Base-by-base conservation (phyloP, 2,329 filamentous ascomycete species). In the Alternaria metachromatica region DNA sequence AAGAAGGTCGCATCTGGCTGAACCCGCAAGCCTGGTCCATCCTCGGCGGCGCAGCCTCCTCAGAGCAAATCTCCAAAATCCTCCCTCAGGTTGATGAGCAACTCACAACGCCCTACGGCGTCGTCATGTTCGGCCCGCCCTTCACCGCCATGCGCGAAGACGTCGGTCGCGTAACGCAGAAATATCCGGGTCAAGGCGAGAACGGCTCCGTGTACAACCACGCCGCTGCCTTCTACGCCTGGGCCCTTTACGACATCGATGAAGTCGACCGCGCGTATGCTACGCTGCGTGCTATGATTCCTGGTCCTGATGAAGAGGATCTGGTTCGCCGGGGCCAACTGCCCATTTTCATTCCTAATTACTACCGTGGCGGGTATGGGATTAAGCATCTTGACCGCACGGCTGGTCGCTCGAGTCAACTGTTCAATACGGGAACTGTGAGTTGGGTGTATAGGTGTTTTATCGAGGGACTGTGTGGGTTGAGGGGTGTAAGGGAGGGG, bases 181-280 rank as follows among this genome's bases (percentile, higher is more conserved):
- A 88, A 74, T 86, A 84, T 61, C 83, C 85, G 3, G 86, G 86
- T 3, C 85, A 85, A 48, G 86, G 83, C n/a, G 86, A 88, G 75
- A 88, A 88, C 72, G 86, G 81, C 1, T 84, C 84, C 23, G 84
- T 88, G 18, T 88, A 88, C 74, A 88, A 87, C 78, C 86, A 88
- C 72, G 86, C 86, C 0, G 82, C 81, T 30, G 82, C 84, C 11
- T 88, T 87, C 71, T 88, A 87, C 74, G 81, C 85, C 51, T 84
- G 86, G 79, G 83, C 83, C 11, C 72, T 88, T 23, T 87, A 88
- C 76, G 80, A 77, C 23, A 81, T 87, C 64, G 82, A 81, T 21
- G 79, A 87, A 64, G 75, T 76, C 2, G 85, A 87, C 60, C 82
- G 84, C 15, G 86, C 86, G 1, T 87, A 83, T 72, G 76, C 74